These are phyloP conservation scores for Sindora glabra DNA, from an alignment of 306 rosid species.

Conservation along the genomic window DNA sequence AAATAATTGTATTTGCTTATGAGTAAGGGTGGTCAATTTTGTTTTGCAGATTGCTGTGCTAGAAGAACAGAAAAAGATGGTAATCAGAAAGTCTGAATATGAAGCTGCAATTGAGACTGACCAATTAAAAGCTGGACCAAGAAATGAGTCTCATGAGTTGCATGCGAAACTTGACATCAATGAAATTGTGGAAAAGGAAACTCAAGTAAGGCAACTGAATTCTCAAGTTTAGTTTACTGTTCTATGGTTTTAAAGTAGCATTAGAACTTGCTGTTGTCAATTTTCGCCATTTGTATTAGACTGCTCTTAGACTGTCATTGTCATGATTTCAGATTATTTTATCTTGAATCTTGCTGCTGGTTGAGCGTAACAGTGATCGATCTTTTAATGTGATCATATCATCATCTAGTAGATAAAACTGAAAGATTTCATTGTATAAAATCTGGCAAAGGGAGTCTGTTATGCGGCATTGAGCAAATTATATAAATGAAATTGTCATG, in stretches of 20 bases:
- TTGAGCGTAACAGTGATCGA: no score
- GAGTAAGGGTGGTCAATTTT: constrained; percentile 3
- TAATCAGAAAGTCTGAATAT: constrained; percentile 31
- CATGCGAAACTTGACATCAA: constrained; percentile 29
- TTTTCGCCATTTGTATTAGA: neutral
- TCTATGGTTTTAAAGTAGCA: neutral
- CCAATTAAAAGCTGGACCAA: constrained; percentile 13
- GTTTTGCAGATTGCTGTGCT: constrained; percentile 65
- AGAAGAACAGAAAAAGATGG: constrained; percentile 62
- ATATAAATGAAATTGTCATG: no score
- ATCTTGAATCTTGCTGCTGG: neutral
- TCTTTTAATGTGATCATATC: neutral
- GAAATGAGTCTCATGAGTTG: constrained; percentile 18
- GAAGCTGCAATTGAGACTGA: constrained; percentile 23
- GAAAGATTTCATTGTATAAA: neutral
- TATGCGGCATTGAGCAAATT: neutral
- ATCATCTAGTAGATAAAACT: neutral
- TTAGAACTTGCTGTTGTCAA: neutral
- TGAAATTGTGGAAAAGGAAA: constrained; percentile 39
- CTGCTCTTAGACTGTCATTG: neutral
- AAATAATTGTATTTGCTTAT: neutral
- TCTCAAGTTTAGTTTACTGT: constrained; percentile 1
- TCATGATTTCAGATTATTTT: neutral
- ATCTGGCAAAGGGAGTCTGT: neutral
- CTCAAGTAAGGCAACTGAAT: constrained; percentile 27